These are phyloP conservation scores for Lasiosphaeriaceae sp. DNA, from an alignment of 495 filamentous ascomycete genomes.

Conservation along the genomic window DNA sequence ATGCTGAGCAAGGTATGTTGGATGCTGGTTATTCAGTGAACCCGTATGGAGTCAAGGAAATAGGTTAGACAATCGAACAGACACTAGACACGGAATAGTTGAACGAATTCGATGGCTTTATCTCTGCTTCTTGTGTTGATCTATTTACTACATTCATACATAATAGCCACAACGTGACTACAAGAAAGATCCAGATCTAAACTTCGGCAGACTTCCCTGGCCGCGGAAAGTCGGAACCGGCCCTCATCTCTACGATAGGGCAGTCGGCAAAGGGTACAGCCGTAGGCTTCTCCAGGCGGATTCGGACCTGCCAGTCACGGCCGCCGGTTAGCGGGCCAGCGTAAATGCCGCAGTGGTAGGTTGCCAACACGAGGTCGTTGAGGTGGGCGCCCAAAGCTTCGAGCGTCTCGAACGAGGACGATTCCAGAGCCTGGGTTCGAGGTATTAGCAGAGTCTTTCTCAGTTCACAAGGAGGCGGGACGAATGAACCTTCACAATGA, in stretches of 20 bases:
- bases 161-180: too few relatives aligned
- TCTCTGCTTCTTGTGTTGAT: too few relatives aligned
- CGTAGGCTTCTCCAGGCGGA: slow-evolving; percentile 55
- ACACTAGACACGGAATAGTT: too few relatives aligned
- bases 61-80: too few relatives aligned
- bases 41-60: too few relatives aligned
- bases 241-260: slow-evolving; percentile 48
- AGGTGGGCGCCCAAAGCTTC: slow-evolving; percentile 53
- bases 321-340: background rate
- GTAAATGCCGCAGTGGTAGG: background rate
- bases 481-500: slow-evolving; percentile 45
- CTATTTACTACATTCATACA: too few relatives aligned
- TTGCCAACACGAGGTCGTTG: slow-evolving; percentile 33
- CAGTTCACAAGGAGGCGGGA: background rate
- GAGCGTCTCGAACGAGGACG: slow-evolving; percentile 59
- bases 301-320: slow-evolving; percentile 39
- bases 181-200: too few relatives aligned
- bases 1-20: too few relatives aligned
- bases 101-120: too few relatives aligned
- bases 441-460: background rate
- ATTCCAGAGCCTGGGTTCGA: slow-evolving; percentile 45
- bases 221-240: slow-evolving; percentile 14
- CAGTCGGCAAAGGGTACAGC: slow-evolving; percentile 56
- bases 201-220: background rate
- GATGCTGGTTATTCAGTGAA: too few relatives aligned